Evolutionary conservation across 345 rosid species (phyloP), one percentile per base, ranked within the genome.

Genomic region (Lepidium africanum): DNA sequence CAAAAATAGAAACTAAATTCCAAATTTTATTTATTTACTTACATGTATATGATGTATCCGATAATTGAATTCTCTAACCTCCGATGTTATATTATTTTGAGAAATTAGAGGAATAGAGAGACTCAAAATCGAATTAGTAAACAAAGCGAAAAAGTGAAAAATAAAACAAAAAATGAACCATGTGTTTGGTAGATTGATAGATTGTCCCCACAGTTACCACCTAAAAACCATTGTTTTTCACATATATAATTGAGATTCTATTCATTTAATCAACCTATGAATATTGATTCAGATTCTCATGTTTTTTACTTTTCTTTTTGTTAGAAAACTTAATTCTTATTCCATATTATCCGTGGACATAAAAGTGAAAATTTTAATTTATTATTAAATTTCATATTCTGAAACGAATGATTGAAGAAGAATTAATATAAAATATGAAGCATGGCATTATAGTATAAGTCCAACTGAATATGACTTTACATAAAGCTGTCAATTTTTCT

Each of bases 401-500:
- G 32, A 27, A 27, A 27, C 5, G 6, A 27, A 27, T 27, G 32
- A 27, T 27, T 27, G 59, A 21, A 21, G 2, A 21, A 21, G 1
- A 21, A 21, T 21, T 1, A 21, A 21, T 21, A 21, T 21, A 21
- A 21, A 21, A 21, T n/a, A n/a, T 21, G 23, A 21, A 21, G 2
- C 41, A 33, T 5, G 23, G 40, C 40, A 53, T 33, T 33, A 53
- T 8, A 53, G 13, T 10, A 53, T 33, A 9, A 21, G 38, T 41
- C 57, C 62, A 17, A 33, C 12, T 27, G 72, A 58, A 46, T 0
- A 57, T 36, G 72, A 36, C 16, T 46, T 69, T 25, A 10, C 45
- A 71, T 52, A 71, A 53, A 62, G 75, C 48, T 70, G 55, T 23
- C 48, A 53, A 3, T 42, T 55, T 43, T 61, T 38, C 70, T 37